phyloP scores from a whole-genome alignment of 768 basidiomycete species.

The Lentinula detonsa region DNA sequence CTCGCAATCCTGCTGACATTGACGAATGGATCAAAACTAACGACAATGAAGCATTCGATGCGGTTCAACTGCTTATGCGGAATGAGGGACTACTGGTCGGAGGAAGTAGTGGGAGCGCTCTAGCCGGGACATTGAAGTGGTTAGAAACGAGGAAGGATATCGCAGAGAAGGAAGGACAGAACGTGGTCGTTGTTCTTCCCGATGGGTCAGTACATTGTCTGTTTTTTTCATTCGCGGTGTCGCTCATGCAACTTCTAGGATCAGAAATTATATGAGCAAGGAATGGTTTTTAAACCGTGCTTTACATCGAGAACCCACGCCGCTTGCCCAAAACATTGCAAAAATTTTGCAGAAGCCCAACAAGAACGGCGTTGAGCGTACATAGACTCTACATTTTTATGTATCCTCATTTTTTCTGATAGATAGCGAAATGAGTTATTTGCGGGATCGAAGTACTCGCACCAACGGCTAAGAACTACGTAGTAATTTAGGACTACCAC shows the following conservation, averaged over 20 bases:
- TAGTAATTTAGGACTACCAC: slow-evolving; percentile 25
- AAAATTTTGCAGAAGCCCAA: slow-evolving; percentile 20
- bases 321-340: slow-evolving; percentile 45
- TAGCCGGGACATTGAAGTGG: slow-evolving; percentile 75
- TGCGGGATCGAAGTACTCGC: too few species aligned
- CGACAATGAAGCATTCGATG: slow-evolving; percentile 76
- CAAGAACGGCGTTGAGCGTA: not conserved
- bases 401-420: not conserved
- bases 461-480: not conserved
- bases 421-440: too few species aligned
- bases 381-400: not conserved
- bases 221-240: not conserved
- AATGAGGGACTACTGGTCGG: slow-evolving; percentile 88
- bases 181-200: slow-evolving; percentile 84
- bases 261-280: slow-evolving; percentile 94
- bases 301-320: slow-evolving; percentile 46
- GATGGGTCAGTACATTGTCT: slow-evolving; percentile 64
- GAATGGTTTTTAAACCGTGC: slow-evolving; percentile 82
- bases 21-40: slow-evolving; percentile 82
- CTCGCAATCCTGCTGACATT: slow-evolving; percentile 51
- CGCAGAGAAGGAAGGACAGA: slow-evolving; percentile 64
- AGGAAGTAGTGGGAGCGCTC: slow-evolving; percentile 85
- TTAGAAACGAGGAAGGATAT: slow-evolving; percentile 58
- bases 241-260: slow-evolving; percentile 32
- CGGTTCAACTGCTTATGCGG: slow-evolving; percentile 71